Evolutionary conservation across 2,329 filamentous ascomycete genomes (phyloP), one percentile per base, ranked within the genome.

Genomic region (Aspergillus sojae): DNA sequence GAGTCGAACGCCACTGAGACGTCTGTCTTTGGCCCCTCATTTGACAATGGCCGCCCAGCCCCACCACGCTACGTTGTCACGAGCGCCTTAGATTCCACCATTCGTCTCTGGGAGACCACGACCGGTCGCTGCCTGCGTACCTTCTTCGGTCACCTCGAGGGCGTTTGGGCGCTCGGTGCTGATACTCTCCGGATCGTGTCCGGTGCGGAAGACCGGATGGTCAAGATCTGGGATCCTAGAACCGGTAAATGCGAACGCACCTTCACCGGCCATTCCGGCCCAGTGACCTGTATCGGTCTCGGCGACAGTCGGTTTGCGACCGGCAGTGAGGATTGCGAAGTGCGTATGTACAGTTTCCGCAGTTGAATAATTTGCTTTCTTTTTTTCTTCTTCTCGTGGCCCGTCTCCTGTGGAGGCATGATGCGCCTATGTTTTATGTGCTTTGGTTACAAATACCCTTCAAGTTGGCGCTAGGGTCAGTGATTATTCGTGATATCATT

Each of bases 91-190:
- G 95, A 99, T 77, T 91, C 90, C 62, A 97, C 93, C 0, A 92
- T 98, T 66, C 90, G 94, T 12, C 85, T 98, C 23, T 99, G 95
- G 94, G 93, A 97, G 75, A 91, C 93, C 1, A 86, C 86, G 5
- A 91, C 91, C 0, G 93, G 92, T 43, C 88, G 88, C 67, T 97
- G 92, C 72, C 84, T 97, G 39, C 91, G 93, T 65, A 96, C 93
- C 36, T 96, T 97, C 83, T 99, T 98, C 75, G 95, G 95, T 0
- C 95, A 99, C 73, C 87, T 99, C 26, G 95, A 99, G 77, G 95
- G 95, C 36, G 91, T 99, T 23, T 99, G 95, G 95, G 91, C 92
- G 6, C 84, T 99, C 3, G 92, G 91, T 0, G 94, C 92, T 3
- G 94, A 98, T 78, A 94, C 91, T 1, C 82, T 98, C 23, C 88